Base-by-base conservation (phyloP, 805 yeast species). In the Yarrowia keelungensis region DNA sequence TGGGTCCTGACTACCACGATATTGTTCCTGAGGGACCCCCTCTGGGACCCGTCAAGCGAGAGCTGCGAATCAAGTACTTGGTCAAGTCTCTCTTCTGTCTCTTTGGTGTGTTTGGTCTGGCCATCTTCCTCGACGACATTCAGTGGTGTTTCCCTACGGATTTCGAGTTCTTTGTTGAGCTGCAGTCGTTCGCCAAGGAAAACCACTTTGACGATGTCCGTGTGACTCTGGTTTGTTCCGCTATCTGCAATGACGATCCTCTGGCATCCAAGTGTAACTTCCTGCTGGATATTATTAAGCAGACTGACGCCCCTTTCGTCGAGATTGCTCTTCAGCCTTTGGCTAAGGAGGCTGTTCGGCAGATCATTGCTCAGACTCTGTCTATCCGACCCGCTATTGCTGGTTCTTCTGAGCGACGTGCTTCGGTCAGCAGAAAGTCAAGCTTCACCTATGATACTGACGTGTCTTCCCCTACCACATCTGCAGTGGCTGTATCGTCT, bases 41-140 rank as follows among this genome's bases (percentile, higher is more conserved):
- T 14, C 59, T 73, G 3, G 73, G 77, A 4, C 73, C 77, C 1
- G 71, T 75, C 4, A 76, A 77, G 53, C 73, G 75, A 26, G 87
- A 84, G 69, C 69, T 83, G 56, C 76, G 79, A 59, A 79, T 81
- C 71, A 77, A 81, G 66, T 80, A 79, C 69, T 75, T 82, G n/a
- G 75, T 84, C 69, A 83, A 83, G 68, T 72, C 76, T 16, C 72
- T 85, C 15, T 80, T 80, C 68, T 77, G 79, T n/a, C 72, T 84
- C 4, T 75, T 84, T 59, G 81, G 82, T 9, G 71, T 71, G 4
- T 77, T 77, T 42, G 86, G 86, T 2, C 74, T 84, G 47, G 82
- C 85, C 0, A 70, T 84, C 1, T 76, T 82, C 58, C 73, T 82
- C 39, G 86, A 84, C 71, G 85, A 84, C 73, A 71, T 82, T 35